These are phyloP conservation scores for Pseudomonodictys pantanalensis DNA, from an alignment of 495 filamentous ascomycete species.

Conservation along the genomic window DNA sequence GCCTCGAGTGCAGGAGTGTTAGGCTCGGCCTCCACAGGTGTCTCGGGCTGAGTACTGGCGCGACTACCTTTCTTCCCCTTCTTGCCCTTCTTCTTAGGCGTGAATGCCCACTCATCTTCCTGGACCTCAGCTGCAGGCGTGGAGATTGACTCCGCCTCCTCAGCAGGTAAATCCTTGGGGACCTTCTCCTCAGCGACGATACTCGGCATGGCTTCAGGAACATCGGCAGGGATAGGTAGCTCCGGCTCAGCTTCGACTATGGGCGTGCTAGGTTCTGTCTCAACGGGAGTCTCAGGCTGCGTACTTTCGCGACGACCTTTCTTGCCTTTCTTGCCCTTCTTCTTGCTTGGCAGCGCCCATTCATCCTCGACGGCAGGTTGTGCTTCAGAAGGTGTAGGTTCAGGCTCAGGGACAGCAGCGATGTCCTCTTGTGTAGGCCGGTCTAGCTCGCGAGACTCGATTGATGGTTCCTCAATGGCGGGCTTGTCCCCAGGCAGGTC, in stretches of 20 bases:
- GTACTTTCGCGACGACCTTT: slow-evolving; percentile 11
- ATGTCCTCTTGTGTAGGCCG: background rate
- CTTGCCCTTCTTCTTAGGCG: slow-evolving; percentile 13
- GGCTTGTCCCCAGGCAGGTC: background rate
- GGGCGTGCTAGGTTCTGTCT: background rate
- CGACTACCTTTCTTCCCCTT: slow-evolving; percentile 15
- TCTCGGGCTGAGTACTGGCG: background rate
- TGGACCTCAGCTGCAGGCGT: background rate
- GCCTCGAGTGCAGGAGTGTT: background rate
- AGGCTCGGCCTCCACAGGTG: background rate
- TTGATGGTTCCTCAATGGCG: background rate
- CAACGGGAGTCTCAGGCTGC: background rate
- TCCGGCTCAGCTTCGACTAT: background rate
- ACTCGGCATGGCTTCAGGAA: too few species aligned
- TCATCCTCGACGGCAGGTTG: slow-evolving; percentile 2
- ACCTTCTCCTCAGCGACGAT: too few species aligned
- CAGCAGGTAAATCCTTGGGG: too few species aligned
- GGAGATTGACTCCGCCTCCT: background rate
- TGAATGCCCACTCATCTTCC: slow-evolving; percentile 1
- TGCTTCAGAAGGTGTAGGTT: background rate
- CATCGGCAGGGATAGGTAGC: background rate
- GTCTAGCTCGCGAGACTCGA: background rate
- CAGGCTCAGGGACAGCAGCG: background rate
- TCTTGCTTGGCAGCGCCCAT: background rate
- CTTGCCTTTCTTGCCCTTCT: slow-evolving; percentile 21